Evolutionary conservation across 2,329 filamentous ascomycete genomes (phyloP).

Genomic region (Alternaria dauci): DNA sequence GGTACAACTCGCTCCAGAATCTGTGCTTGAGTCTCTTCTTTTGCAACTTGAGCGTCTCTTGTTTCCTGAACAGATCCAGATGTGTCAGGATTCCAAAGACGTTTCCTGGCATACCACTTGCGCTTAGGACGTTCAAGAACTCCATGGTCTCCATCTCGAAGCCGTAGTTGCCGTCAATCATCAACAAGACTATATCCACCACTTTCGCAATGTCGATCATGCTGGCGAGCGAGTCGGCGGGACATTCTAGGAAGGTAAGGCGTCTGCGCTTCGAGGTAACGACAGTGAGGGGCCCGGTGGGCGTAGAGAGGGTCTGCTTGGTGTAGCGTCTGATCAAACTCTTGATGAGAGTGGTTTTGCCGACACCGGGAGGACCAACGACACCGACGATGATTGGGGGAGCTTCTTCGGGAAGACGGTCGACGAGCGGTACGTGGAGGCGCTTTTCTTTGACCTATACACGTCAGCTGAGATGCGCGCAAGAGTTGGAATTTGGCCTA

Average conservation of each 20-base stretch:
- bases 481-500: constrained; percentile 46
- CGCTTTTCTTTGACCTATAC: constrained; percentile 89
- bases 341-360: constrained; percentile 95
- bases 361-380: constrained; percentile 91
- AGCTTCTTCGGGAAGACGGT: constrained; percentile 93
- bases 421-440: constrained; percentile 94
- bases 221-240: constrained; percentile 88
- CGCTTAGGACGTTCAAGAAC: constrained; percentile 91
- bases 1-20: constrained; percentile 96
- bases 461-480: constrained; percentile 14
- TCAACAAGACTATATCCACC: constrained; percentile 93
- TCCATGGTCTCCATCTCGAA: constrained; percentile 99
- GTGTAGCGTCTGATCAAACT: constrained; percentile 93
- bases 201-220: constrained; percentile 99
- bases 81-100: constrained; percentile 98
- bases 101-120: constrained; percentile 97
- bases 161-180: constrained; percentile 98
- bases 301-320: constrained; percentile 90
- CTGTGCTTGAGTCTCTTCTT: constrained; percentile 97
- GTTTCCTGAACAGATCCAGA: constrained; percentile 93
- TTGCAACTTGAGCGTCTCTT: constrained; percentile 86
- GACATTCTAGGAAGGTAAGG: constrained; percentile 94
- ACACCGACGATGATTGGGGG: constrained; percentile 92
- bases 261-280: constrained; percentile 96
- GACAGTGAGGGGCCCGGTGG: constrained; percentile 90